These are phyloP conservation scores for Penicillium sp. DNA, from an alignment of 2,329 filamentous ascomycete species.

Conservation along the genomic window DNA sequence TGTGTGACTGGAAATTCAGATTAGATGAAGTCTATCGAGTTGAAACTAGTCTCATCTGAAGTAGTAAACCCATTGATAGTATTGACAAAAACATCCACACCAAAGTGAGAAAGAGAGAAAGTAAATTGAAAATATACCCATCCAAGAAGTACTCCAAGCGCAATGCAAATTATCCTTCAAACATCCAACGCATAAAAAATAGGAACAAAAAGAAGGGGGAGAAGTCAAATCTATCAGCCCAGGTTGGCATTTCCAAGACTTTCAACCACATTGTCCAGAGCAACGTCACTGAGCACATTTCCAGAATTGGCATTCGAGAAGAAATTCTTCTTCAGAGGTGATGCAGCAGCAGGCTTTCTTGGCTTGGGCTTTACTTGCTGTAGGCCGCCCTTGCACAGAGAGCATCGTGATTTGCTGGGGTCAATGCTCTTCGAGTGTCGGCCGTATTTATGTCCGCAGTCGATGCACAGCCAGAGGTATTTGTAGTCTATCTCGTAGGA, in stretches of 20 bases:
- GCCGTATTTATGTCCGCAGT: constrained; percentile 69
- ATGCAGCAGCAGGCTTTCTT: not conserved
- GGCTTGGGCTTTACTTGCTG: constrained; percentile 77
- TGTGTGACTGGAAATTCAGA: too few relatives aligned
- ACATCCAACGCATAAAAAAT: not conserved
- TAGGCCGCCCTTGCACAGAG: constrained; percentile 66
- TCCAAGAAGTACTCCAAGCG: not conserved
- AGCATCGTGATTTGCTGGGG: constrained; percentile 66
- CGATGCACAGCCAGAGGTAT: constrained; percentile 76
- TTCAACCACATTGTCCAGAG: constrained; percentile 7
- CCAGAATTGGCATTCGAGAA: not conserved
- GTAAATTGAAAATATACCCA: not conserved
- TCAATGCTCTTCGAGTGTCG: constrained; percentile 85
- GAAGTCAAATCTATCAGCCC: not conserved
- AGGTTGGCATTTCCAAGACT: constrained; percentile 8
- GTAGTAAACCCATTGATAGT: not conserved
- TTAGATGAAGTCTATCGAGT: too few relatives aligned
- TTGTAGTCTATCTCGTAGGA: constrained; percentile 87
- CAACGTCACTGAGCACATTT: not conserved
- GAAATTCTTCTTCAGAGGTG: constrained; percentile 8
- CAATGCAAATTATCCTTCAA: not conserved
- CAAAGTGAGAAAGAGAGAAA: not conserved
- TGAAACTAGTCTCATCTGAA: too few relatives aligned
- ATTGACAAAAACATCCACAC: not conserved
- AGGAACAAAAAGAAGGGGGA: not conserved